phyloP scores from a whole-genome alignment of 805 yeast species.

The Candida ulmi region DNA sequence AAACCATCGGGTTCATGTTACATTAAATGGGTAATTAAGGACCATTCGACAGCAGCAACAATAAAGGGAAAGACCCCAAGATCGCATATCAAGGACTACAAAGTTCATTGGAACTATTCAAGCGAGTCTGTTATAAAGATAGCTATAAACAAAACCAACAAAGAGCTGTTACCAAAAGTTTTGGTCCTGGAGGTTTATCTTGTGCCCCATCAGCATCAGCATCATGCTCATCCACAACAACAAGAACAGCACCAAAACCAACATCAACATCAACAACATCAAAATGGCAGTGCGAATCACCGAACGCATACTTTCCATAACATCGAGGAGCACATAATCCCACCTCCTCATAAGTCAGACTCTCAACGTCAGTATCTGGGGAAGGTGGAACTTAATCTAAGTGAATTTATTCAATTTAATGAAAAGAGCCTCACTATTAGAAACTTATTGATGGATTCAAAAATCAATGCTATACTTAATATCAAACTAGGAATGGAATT shows the following conservation, averaged over 20 bases:
- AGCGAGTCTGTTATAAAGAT: constrained; percentile 33
- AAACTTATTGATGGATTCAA: constrained; percentile 70
- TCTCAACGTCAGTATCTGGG: constrained; percentile 51
- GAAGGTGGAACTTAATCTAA: constrained; percentile 53
- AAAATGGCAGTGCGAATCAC: no score
- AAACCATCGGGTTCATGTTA: constrained; percentile 65
- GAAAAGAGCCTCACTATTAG: constrained; percentile 42
- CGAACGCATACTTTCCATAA: constrained; percentile 1
- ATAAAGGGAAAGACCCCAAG: constrained; percentile 40
- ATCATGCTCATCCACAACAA: not conserved
- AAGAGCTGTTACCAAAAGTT: constrained; percentile 28
- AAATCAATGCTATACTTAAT: constrained; percentile 74
- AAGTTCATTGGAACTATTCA: constrained; percentile 42
- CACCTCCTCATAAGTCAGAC: constrained; percentile 3
- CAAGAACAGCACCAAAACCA: not conserved
- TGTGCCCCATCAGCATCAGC: constrained; percentile 22
- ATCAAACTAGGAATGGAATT: constrained; percentile 48
- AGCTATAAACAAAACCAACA: constrained; percentile 28
- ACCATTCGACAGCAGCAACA: constrained; percentile 39
- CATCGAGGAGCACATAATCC: constrained; percentile 1
- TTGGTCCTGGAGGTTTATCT: constrained; percentile 40
- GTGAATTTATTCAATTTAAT: constrained; percentile 58
- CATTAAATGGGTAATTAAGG: constrained; percentile 58
- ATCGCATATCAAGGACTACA: constrained; percentile 43
- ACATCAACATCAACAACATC: not conserved